These are phyloP conservation scores for Pseudocercospora fuligena DNA, from an alignment of 2,329 filamentous ascomycete species.

Conservation along the genomic window DNA sequence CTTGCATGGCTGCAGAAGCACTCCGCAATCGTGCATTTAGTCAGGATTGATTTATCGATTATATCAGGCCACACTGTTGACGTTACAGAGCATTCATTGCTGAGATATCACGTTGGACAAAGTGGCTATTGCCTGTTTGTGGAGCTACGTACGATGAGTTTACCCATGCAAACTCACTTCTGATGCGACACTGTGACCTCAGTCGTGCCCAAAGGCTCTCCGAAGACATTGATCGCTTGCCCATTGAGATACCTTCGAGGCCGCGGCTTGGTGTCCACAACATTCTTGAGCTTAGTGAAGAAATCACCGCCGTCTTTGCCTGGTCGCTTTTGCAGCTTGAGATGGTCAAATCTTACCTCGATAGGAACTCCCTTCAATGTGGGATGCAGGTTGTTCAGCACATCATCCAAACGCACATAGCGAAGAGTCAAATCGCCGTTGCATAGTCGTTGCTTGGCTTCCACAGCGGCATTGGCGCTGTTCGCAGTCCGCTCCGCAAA, in stretches of 20 bases:
- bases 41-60: not conserved
- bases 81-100: not conserved
- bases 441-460: conserved; percentile 25
- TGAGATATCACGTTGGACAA: not conserved
- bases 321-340: conserved; percentile 8
- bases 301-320: conserved; percentile 20
- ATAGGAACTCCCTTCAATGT: conserved; percentile 16
- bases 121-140: not conserved
- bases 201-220: conserved; percentile 8
- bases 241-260: conserved; percentile 22
- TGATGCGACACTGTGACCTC: conserved; percentile 15
- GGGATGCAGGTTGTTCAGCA: conserved; percentile 26
- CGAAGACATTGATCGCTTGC: not conserved
- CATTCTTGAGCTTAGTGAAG: conserved; percentile 14
- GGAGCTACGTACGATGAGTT: not conserved
- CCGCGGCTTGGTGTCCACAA: conserved; percentile 12
- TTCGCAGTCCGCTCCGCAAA: conserved; percentile 17
- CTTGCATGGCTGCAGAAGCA: not conserved
- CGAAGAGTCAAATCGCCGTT: conserved; percentile 23
- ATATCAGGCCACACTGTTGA: not conserved
- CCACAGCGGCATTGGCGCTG: conserved; percentile 17
- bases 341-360: conserved; percentile 27
- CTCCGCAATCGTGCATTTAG: not conserved
- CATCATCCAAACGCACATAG: conserved; percentile 30
- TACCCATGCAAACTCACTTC: not conserved